phyloP scores from a whole-genome alignment of 1,139 yeast genomes.

The Tardiomyces digboiensis region DNA sequence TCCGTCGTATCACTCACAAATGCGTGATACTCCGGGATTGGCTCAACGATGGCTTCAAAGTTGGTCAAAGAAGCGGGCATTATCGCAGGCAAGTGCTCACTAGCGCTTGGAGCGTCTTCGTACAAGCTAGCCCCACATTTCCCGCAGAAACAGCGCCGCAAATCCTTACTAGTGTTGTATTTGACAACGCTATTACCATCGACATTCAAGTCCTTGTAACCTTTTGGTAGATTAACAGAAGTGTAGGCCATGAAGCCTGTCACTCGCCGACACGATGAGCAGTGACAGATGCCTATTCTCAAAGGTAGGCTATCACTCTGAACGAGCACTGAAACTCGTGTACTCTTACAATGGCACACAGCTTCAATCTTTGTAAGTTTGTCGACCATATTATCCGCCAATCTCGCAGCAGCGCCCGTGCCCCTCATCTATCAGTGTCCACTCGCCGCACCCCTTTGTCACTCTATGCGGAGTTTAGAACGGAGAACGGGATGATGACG shows the following conservation, averaged over 20 bases:
- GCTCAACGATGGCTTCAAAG: neutral
- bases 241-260: neutral
- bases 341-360: neutral
- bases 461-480: too few relatives aligned
- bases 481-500: too few relatives aligned
- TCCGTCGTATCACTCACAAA: neutral
- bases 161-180: neutral
- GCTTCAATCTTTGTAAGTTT: neutral
- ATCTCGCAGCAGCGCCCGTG: too few relatives aligned
- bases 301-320: neutral
- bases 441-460: too few relatives aligned
- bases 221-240: neutral
- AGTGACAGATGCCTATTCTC: neutral
- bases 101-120: neutral
- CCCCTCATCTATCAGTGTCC: too few relatives aligned
- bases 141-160: neutral
- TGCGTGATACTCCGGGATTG: neutral
- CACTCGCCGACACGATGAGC: neutral
- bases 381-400: too few relatives aligned
- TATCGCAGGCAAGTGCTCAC: neutral
- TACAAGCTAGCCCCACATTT: neutral
- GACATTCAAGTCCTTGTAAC: neutral
- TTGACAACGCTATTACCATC: neutral
- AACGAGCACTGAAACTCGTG: neutral
- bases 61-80: neutral